These are phyloP conservation scores for Penicillium cinerascens DNA, from an alignment of 495 filamentous ascomycete species.

Conservation along the genomic window DNA sequence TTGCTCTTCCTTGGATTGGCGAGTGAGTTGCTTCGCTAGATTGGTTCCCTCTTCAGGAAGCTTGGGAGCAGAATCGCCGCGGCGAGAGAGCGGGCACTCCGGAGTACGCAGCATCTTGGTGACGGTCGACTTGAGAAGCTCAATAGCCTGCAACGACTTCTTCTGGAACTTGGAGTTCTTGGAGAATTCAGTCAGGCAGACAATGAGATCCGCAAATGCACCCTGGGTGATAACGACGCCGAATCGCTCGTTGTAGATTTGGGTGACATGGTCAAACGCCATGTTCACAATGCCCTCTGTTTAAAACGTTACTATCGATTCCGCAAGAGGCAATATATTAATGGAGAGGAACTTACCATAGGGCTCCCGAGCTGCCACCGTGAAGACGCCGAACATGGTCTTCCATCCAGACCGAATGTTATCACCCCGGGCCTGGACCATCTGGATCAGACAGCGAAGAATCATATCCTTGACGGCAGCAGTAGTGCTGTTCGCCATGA, in stretches of 20 bases:
- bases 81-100: slow-evolving; percentile 83
- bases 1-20: slow-evolving; percentile 81
- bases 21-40: slow-evolving; percentile 46
- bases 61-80: slow-evolving; percentile 34
- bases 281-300: slow-evolving; percentile 91
- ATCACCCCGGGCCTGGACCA: slow-evolving; percentile 94
- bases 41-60: slow-evolving; percentile 47
- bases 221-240: slow-evolving; percentile 94
- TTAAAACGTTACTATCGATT: slow-evolving; percentile 19
- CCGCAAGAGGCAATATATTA: background rate
- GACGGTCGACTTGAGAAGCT: slow-evolving; percentile 86
- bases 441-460: slow-evolving; percentile 93
- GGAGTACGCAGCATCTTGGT: slow-evolving; percentile 92
- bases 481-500: slow-evolving; percentile 86
- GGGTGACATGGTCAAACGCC: slow-evolving; percentile 93
- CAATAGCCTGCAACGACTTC: slow-evolving; percentile 94
- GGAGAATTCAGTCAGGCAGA: slow-evolving; percentile 95
- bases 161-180: slow-evolving; percentile 98
- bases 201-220: slow-evolving; percentile 91
- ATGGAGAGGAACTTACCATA: slow-evolving; percentile 52
- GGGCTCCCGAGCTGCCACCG: slow-evolving; percentile 86
- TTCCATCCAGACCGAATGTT: slow-evolving; percentile 98
- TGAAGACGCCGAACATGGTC: slow-evolving; percentile 99
- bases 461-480: slow-evolving; percentile 97
- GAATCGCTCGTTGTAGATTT: slow-evolving; percentile 97